Evolutionary conservation across 2,329 filamentous ascomycete species (phyloP).

Genomic region (Daldinia sp.): DNA sequence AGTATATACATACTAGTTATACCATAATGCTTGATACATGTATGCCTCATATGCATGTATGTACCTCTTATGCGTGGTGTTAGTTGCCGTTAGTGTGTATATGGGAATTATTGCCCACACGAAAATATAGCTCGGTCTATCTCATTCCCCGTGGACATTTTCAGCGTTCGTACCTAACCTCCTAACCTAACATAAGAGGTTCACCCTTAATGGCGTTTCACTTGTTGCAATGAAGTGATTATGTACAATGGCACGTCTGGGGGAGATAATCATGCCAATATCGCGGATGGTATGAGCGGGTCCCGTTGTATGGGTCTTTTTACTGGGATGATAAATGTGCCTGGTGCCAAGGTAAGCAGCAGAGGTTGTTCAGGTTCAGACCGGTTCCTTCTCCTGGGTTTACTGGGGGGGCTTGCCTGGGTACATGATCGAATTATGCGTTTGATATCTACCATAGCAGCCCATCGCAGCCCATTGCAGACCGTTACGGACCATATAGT

Average conservation of each 20-base stretch:
- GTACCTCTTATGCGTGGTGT: conserved; percentile 5
- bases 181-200: conserved; percentile 1
- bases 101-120: conserved; percentile 4
- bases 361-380: conserved; percentile 14
- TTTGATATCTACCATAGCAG: neutral
- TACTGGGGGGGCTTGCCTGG: neutral
- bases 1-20: neutral
- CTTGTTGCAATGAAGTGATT: conserved; percentile 23
- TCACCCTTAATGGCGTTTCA: conserved; percentile 30
- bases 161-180: conserved; percentile 12
- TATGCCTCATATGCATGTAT: conserved; percentile 7
- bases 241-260: conserved; percentile 21
- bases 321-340: conserved; percentile 30
- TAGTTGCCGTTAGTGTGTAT: neutral
- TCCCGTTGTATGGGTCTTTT: conserved; percentile 24
- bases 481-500: neutral
- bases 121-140: neutral
- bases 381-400: conserved; percentile 20
- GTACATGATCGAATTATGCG: conserved; percentile 9
- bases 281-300: conserved; percentile 37
- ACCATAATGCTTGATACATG: neutral
- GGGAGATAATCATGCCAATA: conserved; percentile 43
- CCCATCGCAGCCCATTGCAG: neutral
- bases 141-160: conserved; percentile 2
- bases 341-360: conserved; percentile 40